Conservation (phyloP, 2,329 filamentous ascomycete species). For the Calonectria pseudoturangicola region DNA sequence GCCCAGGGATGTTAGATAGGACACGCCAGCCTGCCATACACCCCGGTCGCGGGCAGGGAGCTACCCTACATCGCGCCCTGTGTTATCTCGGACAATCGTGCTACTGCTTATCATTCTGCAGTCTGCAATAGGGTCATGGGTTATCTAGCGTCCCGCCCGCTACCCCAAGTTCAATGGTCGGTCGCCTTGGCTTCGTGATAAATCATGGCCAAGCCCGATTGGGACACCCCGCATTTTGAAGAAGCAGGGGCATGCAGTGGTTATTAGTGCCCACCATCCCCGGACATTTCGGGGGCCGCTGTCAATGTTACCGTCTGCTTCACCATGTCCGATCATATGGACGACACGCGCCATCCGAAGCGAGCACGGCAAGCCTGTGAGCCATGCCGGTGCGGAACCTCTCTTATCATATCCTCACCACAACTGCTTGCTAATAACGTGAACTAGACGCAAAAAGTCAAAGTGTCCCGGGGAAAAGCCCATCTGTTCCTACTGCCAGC, state of each 20-base stretch:
- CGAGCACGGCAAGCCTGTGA: slow-evolving; percentile 18
- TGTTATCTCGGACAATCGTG: slow-evolving; percentile 9
- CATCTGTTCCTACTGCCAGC: slow-evolving; percentile 48
- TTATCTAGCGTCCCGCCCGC: slow-evolving; percentile 15
- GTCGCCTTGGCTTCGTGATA: neutral
- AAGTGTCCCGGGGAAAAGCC: slow-evolving; percentile 50
- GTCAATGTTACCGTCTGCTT: neutral
- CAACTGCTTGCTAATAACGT: neutral
- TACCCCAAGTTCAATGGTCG: slow-evolving; percentile 5
- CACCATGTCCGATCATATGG: neutral
- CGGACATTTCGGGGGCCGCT: neutral
- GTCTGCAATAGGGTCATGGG: neutral
- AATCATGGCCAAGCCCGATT: slow-evolving; percentile 5
- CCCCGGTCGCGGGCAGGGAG: neutral
- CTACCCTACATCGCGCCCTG: neutral
- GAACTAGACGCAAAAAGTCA: slow-evolving; percentile 48
- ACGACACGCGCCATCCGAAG: slow-evolving; percentile 15
- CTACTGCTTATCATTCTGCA: slow-evolving; percentile 9
- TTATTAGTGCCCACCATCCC: slow-evolving; percentile 17
- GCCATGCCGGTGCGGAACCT: slow-evolving; percentile 11
- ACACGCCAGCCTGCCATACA: neutral
- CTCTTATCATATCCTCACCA: neutral
- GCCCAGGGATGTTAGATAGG: neutral
- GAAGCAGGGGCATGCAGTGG: neutral
- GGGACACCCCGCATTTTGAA: slow-evolving; percentile 27